Evolutionary conservation across 352 stramenopile genomes (phyloP).

Genomic region (Phytophthora agathidicida): DNA sequence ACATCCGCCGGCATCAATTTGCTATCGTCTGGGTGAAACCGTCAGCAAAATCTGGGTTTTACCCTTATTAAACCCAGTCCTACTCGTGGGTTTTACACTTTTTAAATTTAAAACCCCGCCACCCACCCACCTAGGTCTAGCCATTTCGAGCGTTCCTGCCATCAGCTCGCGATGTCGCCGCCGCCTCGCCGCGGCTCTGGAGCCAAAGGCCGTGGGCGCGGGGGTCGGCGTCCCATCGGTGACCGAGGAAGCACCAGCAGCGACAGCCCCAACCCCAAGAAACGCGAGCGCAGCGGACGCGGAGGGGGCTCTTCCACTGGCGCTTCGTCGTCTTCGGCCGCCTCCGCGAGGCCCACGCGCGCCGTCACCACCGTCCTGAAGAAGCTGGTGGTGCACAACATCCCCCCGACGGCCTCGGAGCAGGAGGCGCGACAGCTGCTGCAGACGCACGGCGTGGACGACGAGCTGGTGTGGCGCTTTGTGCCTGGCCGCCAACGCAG

Average conservation of each 20-base stretch:
- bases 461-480: slow-evolving; percentile 67
- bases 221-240: slow-evolving; percentile 20
- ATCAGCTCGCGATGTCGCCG: slow-evolving; percentile 25
- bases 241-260: slow-evolving; percentile 14
- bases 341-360: slow-evolving; percentile 40
- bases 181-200: slow-evolving; percentile 30
- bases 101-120: neutral
- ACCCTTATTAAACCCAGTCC: too few relatives aligned
- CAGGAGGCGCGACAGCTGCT: slow-evolving; percentile 45
- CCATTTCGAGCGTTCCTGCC: slow-evolving; percentile 6
- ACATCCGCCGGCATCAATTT: slow-evolving; percentile 20
- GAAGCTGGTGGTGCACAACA: slow-evolving; percentile 77
- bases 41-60: too few relatives aligned
- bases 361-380: slow-evolving; percentile 53
- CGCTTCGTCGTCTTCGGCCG: slow-evolving; percentile 5
- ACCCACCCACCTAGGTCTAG: too few relatives aligned
- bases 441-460: slow-evolving; percentile 38
- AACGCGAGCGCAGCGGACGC: slow-evolving; percentile 25
- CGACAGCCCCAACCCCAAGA: slow-evolving; percentile 19
- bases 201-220: slow-evolving; percentile 39
- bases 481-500: slow-evolving; percentile 55
- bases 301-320: neutral
- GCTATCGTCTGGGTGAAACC: neutral
- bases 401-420: slow-evolving; percentile 54
- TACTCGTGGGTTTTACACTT: too few relatives aligned